Conservation (phyloP, 805 yeast genomes). For the Candida dajiaensis region DNA sequence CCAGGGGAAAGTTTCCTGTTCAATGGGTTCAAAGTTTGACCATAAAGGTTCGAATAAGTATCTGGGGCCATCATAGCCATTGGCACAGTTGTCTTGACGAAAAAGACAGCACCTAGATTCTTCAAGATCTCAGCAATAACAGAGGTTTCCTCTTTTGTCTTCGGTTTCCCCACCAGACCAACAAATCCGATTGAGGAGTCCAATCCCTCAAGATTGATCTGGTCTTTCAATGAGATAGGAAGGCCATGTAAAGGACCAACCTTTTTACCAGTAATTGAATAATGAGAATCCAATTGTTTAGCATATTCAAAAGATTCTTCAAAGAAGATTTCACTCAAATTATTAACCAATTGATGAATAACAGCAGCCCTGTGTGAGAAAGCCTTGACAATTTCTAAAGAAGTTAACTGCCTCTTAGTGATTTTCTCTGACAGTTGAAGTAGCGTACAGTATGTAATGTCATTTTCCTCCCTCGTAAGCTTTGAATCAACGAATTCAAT, state of each 20-base stretch:
- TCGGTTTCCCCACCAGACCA: conserved; percentile 21
- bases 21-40: conserved; percentile 51
- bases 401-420: conserved; percentile 26
- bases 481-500: conserved; percentile 12
- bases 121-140: conserved; percentile 34
- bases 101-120: conserved; percentile 43
- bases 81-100: conserved; percentile 61
- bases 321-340: conserved; percentile 54
- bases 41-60: conserved; percentile 51
- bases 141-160: conserved; percentile 31
- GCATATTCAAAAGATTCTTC: conserved; percentile 54
- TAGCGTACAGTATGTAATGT: conserved; percentile 12
- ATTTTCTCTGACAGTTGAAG: conserved; percentile 6
- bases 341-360: conserved; percentile 56
- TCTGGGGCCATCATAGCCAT: conserved; percentile 65
- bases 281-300: conserved; percentile 47
- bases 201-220: conserved; percentile 44
- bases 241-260: conserved; percentile 66
- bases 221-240: conserved; percentile 64
- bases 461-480: conserved; percentile 12
- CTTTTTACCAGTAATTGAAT: conserved; percentile 38
- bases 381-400: conserved; percentile 8
- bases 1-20: conserved; percentile 58
- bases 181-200: conserved; percentile 57
- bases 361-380: conserved; percentile 41